Conservation (phyloP, 2,329 filamentous ascomycete species). For the Pleomassaria siparia region DNA sequence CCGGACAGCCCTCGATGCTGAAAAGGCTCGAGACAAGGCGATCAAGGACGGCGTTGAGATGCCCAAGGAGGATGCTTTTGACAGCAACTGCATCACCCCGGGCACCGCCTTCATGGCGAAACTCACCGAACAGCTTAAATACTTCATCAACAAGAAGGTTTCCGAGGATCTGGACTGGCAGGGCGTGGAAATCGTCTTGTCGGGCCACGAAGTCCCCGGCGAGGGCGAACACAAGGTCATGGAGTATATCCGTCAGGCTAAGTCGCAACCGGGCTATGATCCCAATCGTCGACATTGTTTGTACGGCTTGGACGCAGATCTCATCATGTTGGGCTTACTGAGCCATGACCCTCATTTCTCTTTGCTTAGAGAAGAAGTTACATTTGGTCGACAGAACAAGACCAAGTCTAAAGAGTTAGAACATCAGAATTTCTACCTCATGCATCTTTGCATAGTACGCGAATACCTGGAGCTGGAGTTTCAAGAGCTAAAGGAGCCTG, state of each 20-base stretch:
- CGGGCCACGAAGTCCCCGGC: constrained; percentile 94
- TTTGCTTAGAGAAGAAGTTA: constrained; percentile 94
- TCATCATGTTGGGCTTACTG: constrained; percentile 97
- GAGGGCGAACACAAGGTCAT: constrained; percentile 99
- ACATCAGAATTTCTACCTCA: constrained; percentile 97
- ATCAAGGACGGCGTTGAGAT: constrained; percentile 85
- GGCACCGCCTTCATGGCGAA: constrained; percentile 98
- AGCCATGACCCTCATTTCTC: constrained; percentile 99
- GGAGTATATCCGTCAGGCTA: constrained; percentile 98
- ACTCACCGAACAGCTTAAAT: constrained; percentile 89
- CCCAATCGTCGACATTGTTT: constrained; percentile 93
- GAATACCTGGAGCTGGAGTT: constrained; percentile 98
- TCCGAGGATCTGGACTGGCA: constrained; percentile 98
- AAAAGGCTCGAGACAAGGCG: constrained; percentile 89
- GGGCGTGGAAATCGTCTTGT: constrained; percentile 91
- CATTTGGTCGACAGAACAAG: constrained; percentile 85
- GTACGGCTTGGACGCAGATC: constrained; percentile 93
- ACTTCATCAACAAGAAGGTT: constrained; percentile 98
- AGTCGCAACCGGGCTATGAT: constrained; percentile 91
- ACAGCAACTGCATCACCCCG: constrained; percentile 98
- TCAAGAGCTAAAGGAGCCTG: constrained; percentile 80
- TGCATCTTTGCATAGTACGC: constrained; percentile 95
- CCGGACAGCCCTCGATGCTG: constrained; percentile 87
- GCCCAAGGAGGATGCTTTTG: constrained; percentile 92
- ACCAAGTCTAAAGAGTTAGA: constrained; percentile 94